A percentile compares a stretch with the other conserved stretches of the same genome.
Conservation (phyloP, 306 rosid genomes). For the Medicago ruthenica region DNA sequence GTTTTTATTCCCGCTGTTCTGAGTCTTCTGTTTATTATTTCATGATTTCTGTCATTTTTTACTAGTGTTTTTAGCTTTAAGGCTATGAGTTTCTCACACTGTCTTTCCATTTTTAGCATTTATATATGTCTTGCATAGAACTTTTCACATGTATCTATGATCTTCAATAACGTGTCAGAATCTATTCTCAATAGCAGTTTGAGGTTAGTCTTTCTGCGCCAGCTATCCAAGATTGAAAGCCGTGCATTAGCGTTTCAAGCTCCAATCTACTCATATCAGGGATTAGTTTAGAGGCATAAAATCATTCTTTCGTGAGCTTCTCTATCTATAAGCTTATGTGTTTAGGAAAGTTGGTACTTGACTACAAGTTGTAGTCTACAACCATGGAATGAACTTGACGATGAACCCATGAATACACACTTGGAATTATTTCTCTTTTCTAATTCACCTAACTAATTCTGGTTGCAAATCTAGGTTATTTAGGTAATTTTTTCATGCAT, state of each 20-base stretch:
- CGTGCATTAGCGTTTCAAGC: neutral
- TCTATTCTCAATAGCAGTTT: constrained; percentile 2
- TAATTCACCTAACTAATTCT: neutral
- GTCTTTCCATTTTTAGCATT: neutral
- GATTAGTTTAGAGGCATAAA: neutral
- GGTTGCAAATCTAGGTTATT: neutral
- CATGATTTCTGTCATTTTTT: neutral
- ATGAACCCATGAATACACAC: constrained; percentile 16
- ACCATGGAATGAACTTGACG: constrained; percentile 15
- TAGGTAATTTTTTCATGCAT: constrained; percentile 16
- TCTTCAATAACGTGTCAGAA: neutral
- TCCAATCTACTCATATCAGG: neutral
- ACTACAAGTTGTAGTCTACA: neutral
- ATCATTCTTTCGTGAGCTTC: constrained; percentile 1
- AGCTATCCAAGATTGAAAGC: constrained; percentile 1
- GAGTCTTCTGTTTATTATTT: neutral
- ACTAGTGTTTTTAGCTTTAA: neutral
- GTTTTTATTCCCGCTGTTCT: neutral
- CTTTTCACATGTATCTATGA: neutral
- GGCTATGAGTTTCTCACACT: neutral
- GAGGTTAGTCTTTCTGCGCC: neutral
- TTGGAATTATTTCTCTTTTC: neutral
- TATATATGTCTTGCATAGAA: neutral
- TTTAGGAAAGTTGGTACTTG: neutral
- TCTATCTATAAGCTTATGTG: constrained; percentile 17